These are phyloP conservation scores for Nemania abortiva DNA, from an alignment of 2,329 filamentous ascomycete species.

Conservation along the genomic window DNA sequence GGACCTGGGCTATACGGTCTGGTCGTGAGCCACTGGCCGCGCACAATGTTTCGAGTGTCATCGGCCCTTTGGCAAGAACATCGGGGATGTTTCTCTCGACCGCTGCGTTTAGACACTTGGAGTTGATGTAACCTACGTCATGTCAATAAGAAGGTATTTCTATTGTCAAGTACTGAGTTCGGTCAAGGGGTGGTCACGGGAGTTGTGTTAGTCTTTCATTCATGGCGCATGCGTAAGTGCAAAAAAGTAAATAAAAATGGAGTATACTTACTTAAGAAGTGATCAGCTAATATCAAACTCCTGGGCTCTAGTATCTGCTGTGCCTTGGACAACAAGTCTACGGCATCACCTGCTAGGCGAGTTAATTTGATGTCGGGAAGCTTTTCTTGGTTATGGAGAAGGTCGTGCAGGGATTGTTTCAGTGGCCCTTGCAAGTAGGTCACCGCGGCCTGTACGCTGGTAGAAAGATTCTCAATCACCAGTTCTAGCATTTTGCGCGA, in stretches of 20 bases:
- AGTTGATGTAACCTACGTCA: slow-evolving; percentile 45
- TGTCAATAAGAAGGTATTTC: background rate
- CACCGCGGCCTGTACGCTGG: background rate
- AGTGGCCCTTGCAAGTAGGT: background rate
- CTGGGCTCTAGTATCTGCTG: background rate
- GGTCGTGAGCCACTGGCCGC: slow-evolving; percentile 33
- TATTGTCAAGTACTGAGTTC: too few species aligned
- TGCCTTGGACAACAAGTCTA: background rate
- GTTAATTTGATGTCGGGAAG: background rate
- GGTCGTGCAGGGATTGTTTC: slow-evolving; percentile 1
- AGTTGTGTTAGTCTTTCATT: too few species aligned
- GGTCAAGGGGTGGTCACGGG: too few species aligned
- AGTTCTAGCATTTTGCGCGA: background rate
- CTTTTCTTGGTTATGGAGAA: slow-evolving; percentile 1
- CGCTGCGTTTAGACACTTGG: slow-evolving; percentile 50
- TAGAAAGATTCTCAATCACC: background rate
- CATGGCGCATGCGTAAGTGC: too few species aligned
- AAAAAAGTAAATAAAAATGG: background rate
- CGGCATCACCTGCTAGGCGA: background rate
- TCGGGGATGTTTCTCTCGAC: slow-evolving; percentile 51
- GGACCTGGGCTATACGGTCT: slow-evolving; percentile 51
- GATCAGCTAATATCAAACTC: background rate
- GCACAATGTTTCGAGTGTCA: slow-evolving; percentile 42
- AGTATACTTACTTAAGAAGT: background rate
- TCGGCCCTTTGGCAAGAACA: slow-evolving; percentile 43